Conservation (phyloP, 208 protist species). For the Vickermania spadyakhi region DNA sequence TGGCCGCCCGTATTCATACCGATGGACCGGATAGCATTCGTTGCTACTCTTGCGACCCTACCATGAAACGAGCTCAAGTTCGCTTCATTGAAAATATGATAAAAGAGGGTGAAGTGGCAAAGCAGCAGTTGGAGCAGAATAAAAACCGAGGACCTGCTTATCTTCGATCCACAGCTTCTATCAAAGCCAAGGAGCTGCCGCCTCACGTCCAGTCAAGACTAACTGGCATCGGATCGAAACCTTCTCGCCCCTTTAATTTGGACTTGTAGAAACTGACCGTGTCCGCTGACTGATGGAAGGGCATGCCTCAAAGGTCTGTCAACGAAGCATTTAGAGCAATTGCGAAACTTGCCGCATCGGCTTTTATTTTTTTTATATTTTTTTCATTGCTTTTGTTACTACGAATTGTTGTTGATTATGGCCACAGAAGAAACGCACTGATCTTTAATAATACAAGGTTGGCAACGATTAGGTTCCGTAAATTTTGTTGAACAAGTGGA, state of each 20-base stretch:
- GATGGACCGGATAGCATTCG: slow-evolving; percentile 58
- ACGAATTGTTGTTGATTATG: too few species aligned
- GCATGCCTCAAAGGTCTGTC: too few species aligned
- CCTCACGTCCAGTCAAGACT: neutral
- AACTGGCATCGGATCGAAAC: neutral
- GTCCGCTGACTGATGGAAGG: too few species aligned
- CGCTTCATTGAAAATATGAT: slow-evolving; percentile 57
- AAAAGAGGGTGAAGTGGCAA: slow-evolving; percentile 10
- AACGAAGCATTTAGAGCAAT: too few species aligned
- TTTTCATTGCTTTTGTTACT: neutral
- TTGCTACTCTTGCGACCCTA: slow-evolving; percentile 59
- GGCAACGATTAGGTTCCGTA: too few species aligned
- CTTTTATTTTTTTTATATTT: neutral
- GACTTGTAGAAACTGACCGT: too few species aligned
- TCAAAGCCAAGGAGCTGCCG: neutral
- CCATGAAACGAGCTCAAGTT: slow-evolving; percentile 59
- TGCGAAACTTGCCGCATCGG: too few species aligned
- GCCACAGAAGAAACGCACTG: too few species aligned
- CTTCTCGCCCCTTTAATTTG: neutral
- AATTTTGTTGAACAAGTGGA: too few species aligned
- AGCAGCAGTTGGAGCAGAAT: neutral
- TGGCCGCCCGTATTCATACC: slow-evolving; percentile 33
- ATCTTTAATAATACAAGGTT: too few species aligned
- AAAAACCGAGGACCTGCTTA: neutral
- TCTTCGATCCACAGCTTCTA: neutral